These are phyloP conservation scores for Tylopilus sp. DNA, from an alignment of 1,284 basidiomycete genomes.

Conservation along the genomic window DNA sequence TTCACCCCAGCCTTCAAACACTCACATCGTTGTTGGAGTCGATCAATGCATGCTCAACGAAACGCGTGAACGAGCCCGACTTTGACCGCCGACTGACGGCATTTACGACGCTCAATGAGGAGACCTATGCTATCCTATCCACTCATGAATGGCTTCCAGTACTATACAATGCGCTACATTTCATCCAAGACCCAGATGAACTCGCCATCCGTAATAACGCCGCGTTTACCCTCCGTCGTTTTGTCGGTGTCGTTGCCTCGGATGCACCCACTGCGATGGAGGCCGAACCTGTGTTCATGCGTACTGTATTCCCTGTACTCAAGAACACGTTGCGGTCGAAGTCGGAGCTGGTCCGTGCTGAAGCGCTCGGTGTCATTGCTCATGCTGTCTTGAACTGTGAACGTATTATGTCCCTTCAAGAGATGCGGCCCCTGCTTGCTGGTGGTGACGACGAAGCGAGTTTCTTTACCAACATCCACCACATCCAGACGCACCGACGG, in stretches of 20 bases:
- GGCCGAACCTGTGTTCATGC: constrained; percentile 66
- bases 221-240: constrained; percentile 80
- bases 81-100: constrained; percentile 90
- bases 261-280: constrained; percentile 33
- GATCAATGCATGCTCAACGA: constrained; percentile 89
- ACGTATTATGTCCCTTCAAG: constrained; percentile 71
- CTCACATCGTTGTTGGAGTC: constrained; percentile 71
- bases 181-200: constrained; percentile 92
- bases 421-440: constrained; percentile 88
- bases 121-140: constrained; percentile 61
- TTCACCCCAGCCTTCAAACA: constrained; percentile 60
- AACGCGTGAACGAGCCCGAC: constrained; percentile 92
- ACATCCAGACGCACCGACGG: constrained; percentile 94
- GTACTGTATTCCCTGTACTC: constrained; percentile 84
- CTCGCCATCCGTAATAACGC: constrained; percentile 91
- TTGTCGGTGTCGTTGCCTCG: constrained; percentile 68
- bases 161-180: constrained; percentile 87
- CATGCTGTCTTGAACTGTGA: constrained; percentile 79
- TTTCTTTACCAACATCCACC: constrained; percentile 97
- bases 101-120: constrained; percentile 82
- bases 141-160: constrained; percentile 85
- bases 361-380: constrained; percentile 86
- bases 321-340: constrained; percentile 86
- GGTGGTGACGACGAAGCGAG: constrained; percentile 95
- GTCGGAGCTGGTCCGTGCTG: constrained; percentile 90